These are phyloP conservation scores for Aspergillus kassunensis DNA, from an alignment of 495 filamentous ascomycete species.

Conservation along the genomic window DNA sequence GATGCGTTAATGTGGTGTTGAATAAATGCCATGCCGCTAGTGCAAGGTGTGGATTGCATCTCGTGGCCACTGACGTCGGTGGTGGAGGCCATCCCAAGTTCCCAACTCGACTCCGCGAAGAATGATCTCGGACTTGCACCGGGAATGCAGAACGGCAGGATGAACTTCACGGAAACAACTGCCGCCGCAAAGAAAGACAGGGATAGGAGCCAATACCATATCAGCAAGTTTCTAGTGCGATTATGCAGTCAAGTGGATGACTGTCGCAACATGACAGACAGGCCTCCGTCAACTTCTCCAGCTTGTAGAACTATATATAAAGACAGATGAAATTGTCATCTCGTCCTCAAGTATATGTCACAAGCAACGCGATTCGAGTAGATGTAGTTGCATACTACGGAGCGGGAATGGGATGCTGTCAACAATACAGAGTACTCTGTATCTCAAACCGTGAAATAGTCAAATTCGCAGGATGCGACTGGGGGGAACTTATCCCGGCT, in stretches of 20 bases:
- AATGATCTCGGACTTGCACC: not conserved
- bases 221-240: no score
- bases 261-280: not conserved
- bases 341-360: no score
- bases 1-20: not conserved
- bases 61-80: conserved; percentile 14
- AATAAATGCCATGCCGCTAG: not conserved
- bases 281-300: not conserved
- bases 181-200: not conserved
- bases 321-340: no score
- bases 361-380: no score
- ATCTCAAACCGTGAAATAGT: no score
- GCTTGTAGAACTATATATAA: no score
- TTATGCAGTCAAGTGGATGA: not conserved
- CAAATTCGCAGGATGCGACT: conserved; percentile 2
- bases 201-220: no score
- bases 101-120: not conserved
- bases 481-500: not conserved
- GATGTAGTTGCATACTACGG: no score
- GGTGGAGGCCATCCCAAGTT: conserved; percentile 10
- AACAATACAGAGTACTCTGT: no score
- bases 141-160: not conserved
- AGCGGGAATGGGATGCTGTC: no score
- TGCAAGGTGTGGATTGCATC: not conserved
- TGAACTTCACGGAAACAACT: no score